These are phyloP conservation scores for Aspergillus pseudoglaucus DNA, from an alignment of 2,329 filamentous ascomycete species.

Conservation along the genomic window DNA sequence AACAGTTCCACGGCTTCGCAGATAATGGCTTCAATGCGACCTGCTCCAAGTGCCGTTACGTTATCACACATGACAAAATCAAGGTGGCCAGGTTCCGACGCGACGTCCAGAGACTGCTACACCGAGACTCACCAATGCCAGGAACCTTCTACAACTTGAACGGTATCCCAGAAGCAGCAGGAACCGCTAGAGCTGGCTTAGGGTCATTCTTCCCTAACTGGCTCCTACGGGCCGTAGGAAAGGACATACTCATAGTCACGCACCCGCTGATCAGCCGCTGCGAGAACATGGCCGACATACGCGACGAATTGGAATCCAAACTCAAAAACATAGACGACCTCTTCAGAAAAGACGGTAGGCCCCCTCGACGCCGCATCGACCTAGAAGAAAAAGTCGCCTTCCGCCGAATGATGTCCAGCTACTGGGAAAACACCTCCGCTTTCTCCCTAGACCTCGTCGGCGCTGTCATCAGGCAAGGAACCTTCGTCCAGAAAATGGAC, in stretches of 20 bases:
- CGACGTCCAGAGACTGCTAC: constrained; percentile 49
- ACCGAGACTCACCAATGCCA: constrained; percentile 52
- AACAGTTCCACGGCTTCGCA: constrained; percentile 24
- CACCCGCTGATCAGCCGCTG: constrained; percentile 18
- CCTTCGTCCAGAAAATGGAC: constrained; percentile 56
- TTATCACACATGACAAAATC: constrained; percentile 53
- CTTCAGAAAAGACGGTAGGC: not conserved
- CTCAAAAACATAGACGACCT: not conserved
- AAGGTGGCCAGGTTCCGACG: constrained; percentile 55
- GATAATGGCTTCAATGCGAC: constrained; percentile 42
- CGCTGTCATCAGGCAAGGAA: constrained; percentile 39
- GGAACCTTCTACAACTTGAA: constrained; percentile 57
- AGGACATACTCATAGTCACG: constrained; percentile 38
- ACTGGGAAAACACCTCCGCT: constrained; percentile 36
- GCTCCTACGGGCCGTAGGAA: constrained; percentile 46
- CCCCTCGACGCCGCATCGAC: not conserved
- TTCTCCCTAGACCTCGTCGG: constrained; percentile 38
- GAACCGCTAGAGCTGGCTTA: not conserved
- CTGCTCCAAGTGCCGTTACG: constrained; percentile 49
- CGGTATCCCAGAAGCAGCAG: constrained; percentile 43
- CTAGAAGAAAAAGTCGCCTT: constrained; percentile 24
- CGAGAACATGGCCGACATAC: constrained; percentile 48
- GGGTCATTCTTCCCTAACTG: constrained; percentile 52
- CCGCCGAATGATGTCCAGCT: constrained; percentile 38
- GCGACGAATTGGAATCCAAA: constrained; percentile 43